Evolutionary conservation across 2,329 filamentous ascomycete species (phyloP), one percentile per base, ranked within the genome.

Genomic region (Phoma herbarum): DNA sequence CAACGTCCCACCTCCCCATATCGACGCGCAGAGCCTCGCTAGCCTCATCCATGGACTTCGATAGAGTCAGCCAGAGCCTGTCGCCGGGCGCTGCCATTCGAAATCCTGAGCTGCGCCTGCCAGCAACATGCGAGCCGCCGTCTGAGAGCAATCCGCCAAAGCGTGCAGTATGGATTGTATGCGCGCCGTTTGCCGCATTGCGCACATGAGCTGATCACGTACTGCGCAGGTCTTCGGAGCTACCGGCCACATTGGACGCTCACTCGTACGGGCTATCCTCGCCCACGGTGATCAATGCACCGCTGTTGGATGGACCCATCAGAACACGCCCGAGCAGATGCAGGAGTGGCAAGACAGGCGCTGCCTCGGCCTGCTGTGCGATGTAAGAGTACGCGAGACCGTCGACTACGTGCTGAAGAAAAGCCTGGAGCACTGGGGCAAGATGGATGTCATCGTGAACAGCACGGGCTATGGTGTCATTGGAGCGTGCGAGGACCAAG

Each of bases 381-480:
- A 99, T 74, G 92, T 99, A 5, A 87, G 95, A 42, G 88, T 91
- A 2, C 86, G 90, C 31, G 86, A 90, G 56, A 96, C 92, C 0
- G 92, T 98, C 6, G 82, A 85, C 31, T 81, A 84, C 28, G 91
- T 90, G 1, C 85, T 97, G 50, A 84, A 90, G 67, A 84, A 81
- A 59, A 88, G 90, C 6, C 84, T 96, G 44, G 81, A 85, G 33
- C 87, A 86, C 59, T 98, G 95, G 80, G 90, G 91, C 0, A 88
- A 87, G 59, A 85, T 97, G 64, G 94, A 98, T 74, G 86, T 97
- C 50, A 90, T 98, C 57, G 93, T 90, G 68, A 98, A 80, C 77
- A 97, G 93, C 79, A 93, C 92, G 12, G 94, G 94, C 16, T 97
- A 97, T 78, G 94, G 93, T 52, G 93, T 99, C 52, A 96, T 98